These are phyloP conservation scores for Acrocalymma vagum DNA, from an alignment of 2,329 filamentous ascomycete genomes.

Conservation along the genomic window DNA sequence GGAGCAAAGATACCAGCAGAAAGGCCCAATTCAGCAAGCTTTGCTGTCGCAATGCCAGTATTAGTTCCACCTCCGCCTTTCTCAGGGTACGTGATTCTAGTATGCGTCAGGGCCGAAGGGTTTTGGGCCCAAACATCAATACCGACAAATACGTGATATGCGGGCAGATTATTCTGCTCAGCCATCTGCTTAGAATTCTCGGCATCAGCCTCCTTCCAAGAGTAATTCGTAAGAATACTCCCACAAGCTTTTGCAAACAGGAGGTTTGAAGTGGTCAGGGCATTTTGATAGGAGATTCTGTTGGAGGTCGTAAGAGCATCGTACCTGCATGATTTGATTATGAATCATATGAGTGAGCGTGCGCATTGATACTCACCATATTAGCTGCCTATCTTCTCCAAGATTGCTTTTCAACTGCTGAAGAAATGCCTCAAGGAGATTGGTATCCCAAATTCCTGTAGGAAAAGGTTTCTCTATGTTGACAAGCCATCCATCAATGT, in stretches of 20 bases:
- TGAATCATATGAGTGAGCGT: background rate
- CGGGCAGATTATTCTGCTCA: conserved; percentile 27
- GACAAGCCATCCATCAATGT: conserved; percentile 58
- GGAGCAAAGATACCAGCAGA: conserved; percentile 56
- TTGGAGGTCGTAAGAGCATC: conserved; percentile 55
- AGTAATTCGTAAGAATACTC: conserved; percentile 56
- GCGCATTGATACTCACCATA: conserved; percentile 46
- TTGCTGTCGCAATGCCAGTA: conserved; percentile 50
- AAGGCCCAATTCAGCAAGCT: conserved; percentile 44
- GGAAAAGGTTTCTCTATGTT: conserved; percentile 57
- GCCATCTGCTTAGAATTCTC: conserved; percentile 33
- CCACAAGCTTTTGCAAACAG: conserved; percentile 49
- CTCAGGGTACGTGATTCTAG: conserved; percentile 48
- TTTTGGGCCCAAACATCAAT: conserved; percentile 59
- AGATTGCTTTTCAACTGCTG: conserved; percentile 43
- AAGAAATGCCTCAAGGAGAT: conserved; percentile 47
- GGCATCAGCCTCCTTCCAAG: conserved; percentile 47
- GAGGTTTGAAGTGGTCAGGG: conserved; percentile 50
- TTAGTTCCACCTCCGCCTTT: conserved; percentile 52
- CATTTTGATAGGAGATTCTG: conserved; percentile 55
- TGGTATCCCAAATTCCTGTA: conserved; percentile 35
- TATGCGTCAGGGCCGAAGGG: conserved; percentile 30
- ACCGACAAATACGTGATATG: conserved; percentile 48
- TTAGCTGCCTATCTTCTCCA: conserved; percentile 37
- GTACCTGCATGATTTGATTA: conserved; percentile 45